Base-by-base conservation (phyloP, 2,329 filamentous ascomycete species). In the Davidsoniella virescens region DNA sequence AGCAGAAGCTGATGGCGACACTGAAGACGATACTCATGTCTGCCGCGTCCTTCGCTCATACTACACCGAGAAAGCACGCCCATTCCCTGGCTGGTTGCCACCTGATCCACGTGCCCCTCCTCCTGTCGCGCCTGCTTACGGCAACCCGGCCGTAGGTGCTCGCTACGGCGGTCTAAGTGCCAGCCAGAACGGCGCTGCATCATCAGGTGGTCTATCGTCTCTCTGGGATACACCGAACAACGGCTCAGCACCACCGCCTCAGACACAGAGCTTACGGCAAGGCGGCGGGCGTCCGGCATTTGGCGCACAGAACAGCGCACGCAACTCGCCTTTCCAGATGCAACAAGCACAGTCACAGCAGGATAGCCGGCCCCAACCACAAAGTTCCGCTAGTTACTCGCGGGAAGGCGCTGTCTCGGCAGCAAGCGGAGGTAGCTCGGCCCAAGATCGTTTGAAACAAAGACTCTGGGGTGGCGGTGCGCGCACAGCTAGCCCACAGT, bases 31-130 rank as follows among this genome's bases (percentile, higher is more conserved):
- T 68, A 93, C 87, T 2, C 87, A 96, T 69, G 84, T 96, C 60
- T 93, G 86, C 66, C 85, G 92, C 59, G 87, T 94, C 36, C 78
- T 98, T 23, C 84, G 92, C 59, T 82, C 80, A 58, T 94, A 96
- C 73, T 96, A 98, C 71, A 77, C 72, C 47, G 88, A 96, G 64
- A 92, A 93, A 61, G 84, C 82, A 57, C 80, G 81, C 18, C 72
- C 79, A 1, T 84, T 88, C 55, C 92, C 92, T 1, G 67, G 71
- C 57, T 96, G 92, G 90, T 80, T 96, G 6, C 87, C 88, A 6
- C 81, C 85, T 5, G 86, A 94, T 63, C 88, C 87, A n/a, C 90
- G 86, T 65, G 64, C 62, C 9, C 78, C 78, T 40, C 72, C 73
- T 37, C 51, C 50, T 20, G 69, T 67, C 44, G 68, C 73, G 56